Percentiles rank a stretch among this genome's conserved stretches.
phyloP scores from a whole-genome alignment of 2,329 filamentous ascomycete genomes.

The Pyricularia grisea region DNA sequence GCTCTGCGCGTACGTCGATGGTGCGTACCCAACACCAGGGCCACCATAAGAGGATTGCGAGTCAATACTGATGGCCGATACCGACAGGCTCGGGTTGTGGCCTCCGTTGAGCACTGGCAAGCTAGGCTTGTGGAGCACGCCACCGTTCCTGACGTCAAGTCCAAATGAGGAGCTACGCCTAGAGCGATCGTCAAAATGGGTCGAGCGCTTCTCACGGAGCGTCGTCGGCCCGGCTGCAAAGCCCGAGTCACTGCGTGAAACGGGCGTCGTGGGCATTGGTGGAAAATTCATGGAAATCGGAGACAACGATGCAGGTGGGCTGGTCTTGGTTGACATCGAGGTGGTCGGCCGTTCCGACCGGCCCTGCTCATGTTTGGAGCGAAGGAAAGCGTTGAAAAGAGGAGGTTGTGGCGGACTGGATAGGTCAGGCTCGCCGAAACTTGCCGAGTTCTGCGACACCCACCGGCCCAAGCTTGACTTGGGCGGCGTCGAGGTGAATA shows the following conservation, averaged over 20 bases:
- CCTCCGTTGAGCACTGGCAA: slow-evolving; percentile 60
- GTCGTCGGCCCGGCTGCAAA: slow-evolving; percentile 71
- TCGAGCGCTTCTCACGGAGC: slow-evolving; percentile 86
- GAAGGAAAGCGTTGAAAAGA: slow-evolving; percentile 85
- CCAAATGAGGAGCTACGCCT: slow-evolving; percentile 90
- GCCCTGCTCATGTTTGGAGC: slow-evolving; percentile 55
- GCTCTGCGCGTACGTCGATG: slow-evolving; percentile 78
- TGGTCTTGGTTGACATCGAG: slow-evolving; percentile 52
- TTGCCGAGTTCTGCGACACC: slow-evolving; percentile 80
- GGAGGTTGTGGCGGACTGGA: slow-evolving; percentile 44
- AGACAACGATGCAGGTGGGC: slow-evolving; percentile 58
- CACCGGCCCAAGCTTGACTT: slow-evolving; percentile 73
- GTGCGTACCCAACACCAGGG: slow-evolving; percentile 57
- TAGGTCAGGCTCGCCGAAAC: slow-evolving; percentile 63
- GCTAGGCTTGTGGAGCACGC: slow-evolving; percentile 59
- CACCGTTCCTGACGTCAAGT: slow-evolving; percentile 46
- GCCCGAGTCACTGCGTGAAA: slow-evolving; percentile 86
- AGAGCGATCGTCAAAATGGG: slow-evolving; percentile 76
- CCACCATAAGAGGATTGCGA: slow-evolving; percentile 62
- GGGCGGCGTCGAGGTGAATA: slow-evolving; percentile 65
- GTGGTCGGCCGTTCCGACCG: slow-evolving; percentile 57
- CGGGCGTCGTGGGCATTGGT: slow-evolving; percentile 62
- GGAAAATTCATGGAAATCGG: slow-evolving; percentile 73
- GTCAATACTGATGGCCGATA: slow-evolving; percentile 50
- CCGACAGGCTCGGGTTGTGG: slow-evolving; percentile 50